phyloP scores from a whole-genome alignment of 768 basidiomycete species.

The Cyclocybe cylindracea region DNA sequence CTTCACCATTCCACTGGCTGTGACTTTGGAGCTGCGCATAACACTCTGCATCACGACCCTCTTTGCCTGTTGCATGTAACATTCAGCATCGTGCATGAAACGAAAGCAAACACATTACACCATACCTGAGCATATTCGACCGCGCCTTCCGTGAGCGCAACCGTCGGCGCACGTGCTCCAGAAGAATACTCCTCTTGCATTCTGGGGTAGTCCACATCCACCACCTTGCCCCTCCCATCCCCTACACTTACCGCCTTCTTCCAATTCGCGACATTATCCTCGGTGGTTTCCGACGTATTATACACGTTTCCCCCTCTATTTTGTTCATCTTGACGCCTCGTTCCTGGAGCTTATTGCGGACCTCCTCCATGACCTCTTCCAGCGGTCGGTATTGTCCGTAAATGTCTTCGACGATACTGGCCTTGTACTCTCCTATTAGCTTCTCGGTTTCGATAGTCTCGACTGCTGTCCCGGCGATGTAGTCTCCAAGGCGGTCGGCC shows the following conservation, averaged over 20 bases:
- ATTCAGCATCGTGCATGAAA: background rate
- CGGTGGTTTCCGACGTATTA: background rate
- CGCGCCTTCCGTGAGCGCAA: background rate
- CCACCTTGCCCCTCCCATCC: background rate
- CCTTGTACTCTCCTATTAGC: conserved; percentile 14
- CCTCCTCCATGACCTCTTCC: too few species aligned
- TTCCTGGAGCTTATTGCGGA: too few species aligned
- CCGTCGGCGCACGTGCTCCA: background rate
- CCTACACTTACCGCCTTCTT: background rate
- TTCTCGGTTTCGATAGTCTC: conserved; percentile 24
- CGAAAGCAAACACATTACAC: background rate
- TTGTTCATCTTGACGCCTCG: too few species aligned
- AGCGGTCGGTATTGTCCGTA: too few species aligned
- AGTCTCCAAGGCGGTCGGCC: conserved; percentile 20
- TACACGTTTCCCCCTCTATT: too few species aligned
- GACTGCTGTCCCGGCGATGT: conserved; percentile 23
- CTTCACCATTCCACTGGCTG: conserved; percentile 4
- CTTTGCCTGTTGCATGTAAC: conserved; percentile 1
- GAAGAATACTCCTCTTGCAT: conserved; percentile 5
- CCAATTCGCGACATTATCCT: conserved; percentile 4
- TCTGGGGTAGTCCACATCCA: conserved; percentile 4
- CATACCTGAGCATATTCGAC: conserved; percentile 7
- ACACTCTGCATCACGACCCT: conserved; percentile 9
- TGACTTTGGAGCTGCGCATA: conserved; percentile 9
- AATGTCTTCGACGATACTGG: too few species aligned